Conservation (phyloP, 2,329 filamentous ascomycete species). For the Drechslerella coelobrocha region DNA sequence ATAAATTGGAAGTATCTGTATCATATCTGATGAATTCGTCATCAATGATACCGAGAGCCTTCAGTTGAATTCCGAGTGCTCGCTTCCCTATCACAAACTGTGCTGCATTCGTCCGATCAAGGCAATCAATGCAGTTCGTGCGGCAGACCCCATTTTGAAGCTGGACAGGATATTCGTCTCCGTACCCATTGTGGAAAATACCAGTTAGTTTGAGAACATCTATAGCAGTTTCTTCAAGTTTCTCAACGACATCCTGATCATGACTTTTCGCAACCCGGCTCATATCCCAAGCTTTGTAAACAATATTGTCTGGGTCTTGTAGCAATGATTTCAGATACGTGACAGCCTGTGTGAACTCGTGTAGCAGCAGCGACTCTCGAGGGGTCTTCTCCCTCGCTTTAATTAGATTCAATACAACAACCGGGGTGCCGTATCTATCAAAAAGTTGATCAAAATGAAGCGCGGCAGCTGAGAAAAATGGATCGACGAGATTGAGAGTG, state of each 20-base stretch:
- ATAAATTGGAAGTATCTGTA: constrained; percentile 92
- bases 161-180: constrained; percentile 68
- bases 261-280: constrained; percentile 89
- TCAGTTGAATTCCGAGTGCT: constrained; percentile 87
- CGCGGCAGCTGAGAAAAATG: constrained; percentile 91
- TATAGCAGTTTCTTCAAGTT: constrained; percentile 86
- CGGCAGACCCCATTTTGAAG: constrained; percentile 91
- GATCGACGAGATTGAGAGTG: constrained; percentile 83
- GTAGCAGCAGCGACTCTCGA: constrained; percentile 85
- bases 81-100: constrained; percentile 98
- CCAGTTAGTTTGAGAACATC: constrained; percentile 84
- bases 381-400: constrained; percentile 87
- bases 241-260: constrained; percentile 92
- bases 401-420: constrained; percentile 91
- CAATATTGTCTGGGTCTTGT: constrained; percentile 80
- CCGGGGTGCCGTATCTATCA: constrained; percentile 85
- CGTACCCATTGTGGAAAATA: constrained; percentile 92
- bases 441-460: constrained; percentile 96
- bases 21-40: constrained; percentile 85
- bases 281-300: constrained; percentile 98
- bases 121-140: constrained; percentile 97
- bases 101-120: constrained; percentile 95
- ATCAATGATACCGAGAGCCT: constrained; percentile 85
- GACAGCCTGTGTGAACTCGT: constrained; percentile 85
- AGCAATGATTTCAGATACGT: constrained; percentile 94